Evolutionary conservation across 78 protist genomes (phyloP).

Genomic region (Dictyostelium brefeldianum): DNA sequence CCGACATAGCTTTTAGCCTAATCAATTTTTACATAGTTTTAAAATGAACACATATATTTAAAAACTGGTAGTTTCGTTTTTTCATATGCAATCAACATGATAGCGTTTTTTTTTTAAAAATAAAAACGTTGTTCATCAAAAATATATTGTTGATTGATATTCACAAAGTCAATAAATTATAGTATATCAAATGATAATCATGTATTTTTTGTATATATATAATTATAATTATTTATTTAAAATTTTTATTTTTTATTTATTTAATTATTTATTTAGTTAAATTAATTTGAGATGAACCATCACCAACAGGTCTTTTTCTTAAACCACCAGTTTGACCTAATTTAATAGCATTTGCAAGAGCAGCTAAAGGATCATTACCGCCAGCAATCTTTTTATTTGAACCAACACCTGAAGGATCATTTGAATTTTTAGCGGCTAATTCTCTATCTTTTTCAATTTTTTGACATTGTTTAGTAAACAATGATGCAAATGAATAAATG

Average conservation of each 20-base stretch:
- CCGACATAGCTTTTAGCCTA: too few relatives aligned
- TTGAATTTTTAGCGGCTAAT: not conserved
- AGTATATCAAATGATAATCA: too few relatives aligned
- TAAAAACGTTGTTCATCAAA: too few relatives aligned
- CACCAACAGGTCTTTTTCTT: conserved; percentile 10
- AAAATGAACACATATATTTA: too few relatives aligned
- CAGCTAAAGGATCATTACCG: conserved; percentile 76
- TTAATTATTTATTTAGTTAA: conserved; percentile 7
- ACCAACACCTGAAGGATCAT: not conserved
- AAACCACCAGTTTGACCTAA: conserved; percentile 48
- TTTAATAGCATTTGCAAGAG: conserved; percentile 74
- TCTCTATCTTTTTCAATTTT: conserved; percentile 71
- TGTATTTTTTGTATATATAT: not conserved
- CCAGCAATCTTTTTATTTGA: conserved; percentile 69
- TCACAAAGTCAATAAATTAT: too few relatives aligned
- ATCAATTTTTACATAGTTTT: too few relatives aligned
- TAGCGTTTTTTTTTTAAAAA: too few relatives aligned
- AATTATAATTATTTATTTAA: not conserved
- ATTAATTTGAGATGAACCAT: conserved; percentile 8
- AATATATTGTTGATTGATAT: too few relatives aligned
- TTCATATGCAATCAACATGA: too few relatives aligned
- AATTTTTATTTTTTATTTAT: not conserved
- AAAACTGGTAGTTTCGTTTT: too few relatives aligned
- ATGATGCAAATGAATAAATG: conserved; percentile 27
- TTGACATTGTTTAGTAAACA: conserved; percentile 30